A percentile compares a stretch with the other conserved stretches of the same genome.
Evolutionary conservation across 2,329 filamentous ascomycete genomes (phyloP).

Genomic region (Fusarium fujikuroi): DNA sequence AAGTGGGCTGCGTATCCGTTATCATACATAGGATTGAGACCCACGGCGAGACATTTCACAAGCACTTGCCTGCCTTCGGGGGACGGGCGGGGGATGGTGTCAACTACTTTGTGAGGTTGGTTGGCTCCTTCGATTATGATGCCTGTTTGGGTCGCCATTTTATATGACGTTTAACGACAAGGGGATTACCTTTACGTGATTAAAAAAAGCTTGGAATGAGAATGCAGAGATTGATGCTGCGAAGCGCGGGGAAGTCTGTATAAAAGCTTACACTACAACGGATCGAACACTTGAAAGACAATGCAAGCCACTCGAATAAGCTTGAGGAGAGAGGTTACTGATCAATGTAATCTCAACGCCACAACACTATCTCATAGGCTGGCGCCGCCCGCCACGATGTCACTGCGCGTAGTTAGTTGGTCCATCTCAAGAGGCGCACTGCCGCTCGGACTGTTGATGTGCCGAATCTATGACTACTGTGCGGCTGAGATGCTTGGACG

Average conservation of each 20-base stretch:
- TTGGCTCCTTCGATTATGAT: slow-evolving; percentile 31
- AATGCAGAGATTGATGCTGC: not conserved
- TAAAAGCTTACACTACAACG: not conserved
- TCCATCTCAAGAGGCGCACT: not conserved
- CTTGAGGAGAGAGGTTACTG: not conserved
- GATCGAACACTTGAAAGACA: too few species aligned
- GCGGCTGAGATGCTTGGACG: not conserved
- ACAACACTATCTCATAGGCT: not conserved
- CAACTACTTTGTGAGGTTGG: slow-evolving; percentile 37
- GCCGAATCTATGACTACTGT: not conserved
- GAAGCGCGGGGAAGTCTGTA: not conserved
- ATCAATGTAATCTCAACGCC: not conserved
- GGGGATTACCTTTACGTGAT: fast-evolving
- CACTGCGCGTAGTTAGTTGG: not conserved
- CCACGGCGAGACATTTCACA: slow-evolving; percentile 51
- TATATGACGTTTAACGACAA: not conserved
- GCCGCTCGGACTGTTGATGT: not conserved
- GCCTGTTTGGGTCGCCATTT: slow-evolving; percentile 36
- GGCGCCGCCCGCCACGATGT: not conserved
- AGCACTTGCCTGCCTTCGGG: slow-evolving; percentile 49
- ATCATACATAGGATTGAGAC: slow-evolving; percentile 52
- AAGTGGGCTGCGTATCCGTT: fast-evolving
- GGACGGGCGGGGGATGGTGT: slow-evolving; percentile 37
- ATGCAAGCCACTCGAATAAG: not conserved
- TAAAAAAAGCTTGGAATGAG: not conserved